Evolutionary conservation across 306 rosid species (phyloP).

Genomic region (Acacia crassicarpa): DNA sequence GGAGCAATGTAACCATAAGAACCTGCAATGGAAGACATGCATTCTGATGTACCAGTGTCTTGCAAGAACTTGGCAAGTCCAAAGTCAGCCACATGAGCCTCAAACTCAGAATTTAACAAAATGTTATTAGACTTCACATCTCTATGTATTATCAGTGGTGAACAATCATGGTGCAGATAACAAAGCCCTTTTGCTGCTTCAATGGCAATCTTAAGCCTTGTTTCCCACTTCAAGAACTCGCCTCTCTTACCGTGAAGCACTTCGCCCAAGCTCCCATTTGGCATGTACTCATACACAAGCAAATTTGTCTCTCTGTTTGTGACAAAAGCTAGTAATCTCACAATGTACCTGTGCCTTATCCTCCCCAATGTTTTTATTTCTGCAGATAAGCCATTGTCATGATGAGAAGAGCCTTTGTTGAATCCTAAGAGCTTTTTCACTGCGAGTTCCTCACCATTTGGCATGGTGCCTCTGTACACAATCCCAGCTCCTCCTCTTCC

Average conservation of each 20-base stretch:
- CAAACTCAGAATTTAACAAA: constrained; percentile 66
- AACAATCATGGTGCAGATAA: constrained; percentile 93
- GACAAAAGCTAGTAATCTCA: constrained; percentile 74
- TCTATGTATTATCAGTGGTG: constrained; percentile 76
- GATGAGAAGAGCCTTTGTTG: constrained; percentile 78
- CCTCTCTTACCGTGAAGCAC: constrained; percentile 86
- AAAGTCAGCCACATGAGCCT: constrained; percentile 96
- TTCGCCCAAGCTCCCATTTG: constrained; percentile 86
- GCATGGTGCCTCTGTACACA: constrained; percentile 78
- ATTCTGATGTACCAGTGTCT: constrained; percentile 79
- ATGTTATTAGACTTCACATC: constrained; percentile 95
- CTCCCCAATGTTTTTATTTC: constrained; percentile 80
- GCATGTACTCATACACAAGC: constrained; percentile 89
- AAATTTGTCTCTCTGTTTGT: constrained; percentile 78
- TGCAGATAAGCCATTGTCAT: constrained; percentile 84
- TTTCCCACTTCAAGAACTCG: constrained; percentile 72
- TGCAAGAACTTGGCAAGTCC: constrained; percentile 93
- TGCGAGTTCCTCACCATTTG: constrained; percentile 78
- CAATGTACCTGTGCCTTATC: constrained; percentile 87
- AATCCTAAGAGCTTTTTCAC: constrained; percentile 77
- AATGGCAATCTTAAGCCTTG: constrained; percentile 71
- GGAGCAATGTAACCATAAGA: constrained; percentile 97
- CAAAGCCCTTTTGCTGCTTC: constrained; percentile 94
- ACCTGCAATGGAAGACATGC: constrained; percentile 97
- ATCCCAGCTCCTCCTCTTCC: constrained; percentile 97